A percentile compares a stretch with the other conserved stretches of the same genome.
phyloP scores from a whole-genome alignment of 176 grass and related monocot genomes.

The Guadua angustifolia region DNA sequence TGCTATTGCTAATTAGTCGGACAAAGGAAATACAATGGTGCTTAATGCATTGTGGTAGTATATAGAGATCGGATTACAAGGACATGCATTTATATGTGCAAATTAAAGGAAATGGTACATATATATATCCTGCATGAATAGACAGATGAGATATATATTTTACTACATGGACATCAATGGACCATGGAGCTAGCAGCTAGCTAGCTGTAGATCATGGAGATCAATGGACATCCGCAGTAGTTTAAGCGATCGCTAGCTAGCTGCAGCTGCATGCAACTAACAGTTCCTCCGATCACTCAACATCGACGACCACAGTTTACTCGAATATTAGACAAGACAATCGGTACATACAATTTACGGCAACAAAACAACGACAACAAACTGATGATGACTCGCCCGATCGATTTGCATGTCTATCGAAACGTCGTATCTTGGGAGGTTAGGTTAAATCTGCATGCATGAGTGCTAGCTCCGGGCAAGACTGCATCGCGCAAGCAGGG shows the following conservation, averaged over 20 bases:
- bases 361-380: not conserved
- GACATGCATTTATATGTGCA: not conserved
- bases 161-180: not conserved
- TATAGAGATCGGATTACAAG: not conserved
- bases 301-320: not conserved
- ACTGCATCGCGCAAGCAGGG: not conserved
- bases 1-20: not conserved
- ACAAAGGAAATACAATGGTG: not conserved
- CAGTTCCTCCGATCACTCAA: not conserved
- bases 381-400: not conserved
- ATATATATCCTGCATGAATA: not conserved
- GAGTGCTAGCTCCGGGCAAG: constrained; percentile 48
- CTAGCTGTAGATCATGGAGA: not conserved
- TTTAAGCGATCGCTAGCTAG: not conserved
- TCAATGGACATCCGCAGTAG: not conserved
- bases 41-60: not conserved
- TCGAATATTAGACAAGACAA: not conserved
- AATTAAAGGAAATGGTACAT: not conserved
- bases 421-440: not conserved
- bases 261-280: not conserved
- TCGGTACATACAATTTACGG: not conserved
- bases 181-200: not conserved
- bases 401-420: not conserved
- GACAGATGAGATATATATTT: not conserved
- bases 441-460: constrained; percentile 35